Conservation (phyloP, 257 asterid species). For the Coffea eugenioides region DNA sequence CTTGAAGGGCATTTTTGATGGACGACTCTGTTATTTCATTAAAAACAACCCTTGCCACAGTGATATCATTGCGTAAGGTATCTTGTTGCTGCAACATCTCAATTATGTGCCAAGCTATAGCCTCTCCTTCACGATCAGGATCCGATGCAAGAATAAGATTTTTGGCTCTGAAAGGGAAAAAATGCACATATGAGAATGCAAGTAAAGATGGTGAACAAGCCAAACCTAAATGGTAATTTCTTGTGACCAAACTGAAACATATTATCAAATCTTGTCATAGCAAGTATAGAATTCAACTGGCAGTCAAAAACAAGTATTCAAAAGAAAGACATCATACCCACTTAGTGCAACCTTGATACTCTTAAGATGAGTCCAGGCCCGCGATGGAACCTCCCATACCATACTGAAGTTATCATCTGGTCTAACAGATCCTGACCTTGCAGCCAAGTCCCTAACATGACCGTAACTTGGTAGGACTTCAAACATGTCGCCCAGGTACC, state of each 20-base stretch:
- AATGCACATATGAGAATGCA: conserved; percentile 23
- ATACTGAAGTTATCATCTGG: conserved; percentile 95
- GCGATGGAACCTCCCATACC: conserved; percentile 97
- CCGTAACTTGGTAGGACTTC: conserved; percentile 96
- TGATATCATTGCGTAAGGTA: conserved; percentile 64
- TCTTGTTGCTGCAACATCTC: conserved; percentile 96
- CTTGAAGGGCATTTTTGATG: conserved; percentile 76
- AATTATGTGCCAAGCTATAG: conserved; percentile 95
- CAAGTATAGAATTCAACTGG: neutral
- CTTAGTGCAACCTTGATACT: conserved; percentile 82
- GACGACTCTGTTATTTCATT: conserved; percentile 89
- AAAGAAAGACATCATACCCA: conserved; percentile 56
- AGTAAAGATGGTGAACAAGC: neutral
- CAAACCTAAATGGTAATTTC: neutral
- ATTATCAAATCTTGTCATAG: neutral
- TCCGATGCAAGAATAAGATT: conserved; percentile 94
- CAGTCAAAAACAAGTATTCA: neutral
- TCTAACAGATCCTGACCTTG: conserved; percentile 93
- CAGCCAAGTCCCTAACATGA: conserved; percentile 96
- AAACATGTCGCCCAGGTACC: conserved; percentile 90
- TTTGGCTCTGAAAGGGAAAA: conserved; percentile 64
- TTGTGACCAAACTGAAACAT: neutral
- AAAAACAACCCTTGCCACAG: conserved; percentile 79
- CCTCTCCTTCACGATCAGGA: conserved; percentile 98
- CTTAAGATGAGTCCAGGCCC: conserved; percentile 96